Evolutionary conservation across 257 asterid genomes (phyloP), one percentile per base, ranked within the genome.

Genomic region (Paraleonurus japonicus): DNA sequence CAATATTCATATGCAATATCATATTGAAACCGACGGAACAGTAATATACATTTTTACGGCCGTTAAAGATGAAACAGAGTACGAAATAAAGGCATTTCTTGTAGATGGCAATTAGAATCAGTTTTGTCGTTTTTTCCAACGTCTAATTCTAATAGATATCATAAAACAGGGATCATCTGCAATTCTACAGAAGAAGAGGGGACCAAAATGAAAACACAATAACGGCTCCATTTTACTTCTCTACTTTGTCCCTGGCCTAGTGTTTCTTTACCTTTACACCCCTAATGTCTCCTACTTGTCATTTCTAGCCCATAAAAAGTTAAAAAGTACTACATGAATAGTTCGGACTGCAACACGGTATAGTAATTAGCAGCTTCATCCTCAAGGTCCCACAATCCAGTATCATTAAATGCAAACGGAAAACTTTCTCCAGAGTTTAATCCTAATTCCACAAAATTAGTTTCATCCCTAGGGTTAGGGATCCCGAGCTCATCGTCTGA

Each of bases 401-500:
- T 47, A 67, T 76, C 76, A 6, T 6, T 13, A 32, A 67, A 32
- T 15, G 23, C 60, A 22, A 68, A 68, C 2, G 75, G 66, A 16
- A 69, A 10, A 26, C 73, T 71, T 0, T 67, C 79, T 0, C 24
- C 77, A 33, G 65, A 58, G 7, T 50, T 74, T 0, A 72, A 30
- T 0, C 12, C 61, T 1, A n/a, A n/a, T n/a, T 47, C 81, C 5
- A 57, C 64, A 24, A 37, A 32, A 61, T 61, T 65, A 24, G 19
- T 20, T 6, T 76, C 70, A 3, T 76, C 82, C 2, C 26, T 53
- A 7, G 76, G 50, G 60, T 77, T 82, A 0, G 92, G 92, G 30
- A 87, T 82, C 65, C 92, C 90, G 2, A 87, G 88, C 63, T 87
- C 92, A 37, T 87, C 90, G 33, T 87, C 92, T 0, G 92, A 87